phyloP scores from a whole-genome alignment of 75 land plant species.

The Ceratopteris richardii region DNA sequence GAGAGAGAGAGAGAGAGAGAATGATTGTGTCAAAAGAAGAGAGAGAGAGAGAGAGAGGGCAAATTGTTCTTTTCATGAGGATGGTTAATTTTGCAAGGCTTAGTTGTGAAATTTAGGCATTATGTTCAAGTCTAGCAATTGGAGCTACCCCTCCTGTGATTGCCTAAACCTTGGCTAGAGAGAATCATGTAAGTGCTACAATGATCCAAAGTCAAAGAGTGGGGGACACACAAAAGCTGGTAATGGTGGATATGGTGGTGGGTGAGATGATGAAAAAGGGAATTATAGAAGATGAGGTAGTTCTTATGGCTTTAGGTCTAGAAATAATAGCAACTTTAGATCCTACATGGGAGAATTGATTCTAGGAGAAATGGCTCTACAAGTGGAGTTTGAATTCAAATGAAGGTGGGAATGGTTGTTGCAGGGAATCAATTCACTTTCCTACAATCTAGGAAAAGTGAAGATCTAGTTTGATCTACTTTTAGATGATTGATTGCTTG shows the following conservation, averaged over 20 bases:
- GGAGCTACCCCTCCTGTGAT: slow-evolving; percentile 85
- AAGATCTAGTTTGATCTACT: no score
- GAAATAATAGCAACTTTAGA: neutral
- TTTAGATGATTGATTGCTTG: no score
- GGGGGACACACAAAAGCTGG: neutral
- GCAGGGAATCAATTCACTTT: no score
- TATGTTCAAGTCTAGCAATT: slow-evolving; percentile 85
- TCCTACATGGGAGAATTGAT: neutral
- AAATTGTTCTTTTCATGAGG: no score
- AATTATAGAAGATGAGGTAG: neutral
- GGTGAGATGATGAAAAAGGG: slow-evolving; percentile 3
- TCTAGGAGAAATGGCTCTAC: neutral
- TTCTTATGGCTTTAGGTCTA: slow-evolving; percentile 6
- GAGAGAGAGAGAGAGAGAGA: no score
- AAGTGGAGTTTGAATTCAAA: no score
- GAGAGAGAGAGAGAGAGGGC: no score
- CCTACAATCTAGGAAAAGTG: no score
- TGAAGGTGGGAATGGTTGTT: no score
- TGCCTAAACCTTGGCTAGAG: slow-evolving; percentile 81
- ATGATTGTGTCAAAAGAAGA: no score
- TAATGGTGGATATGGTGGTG: slow-evolving; percentile 1
- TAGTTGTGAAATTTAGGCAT: no score
- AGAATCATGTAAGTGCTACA: slow-evolving; percentile 76
- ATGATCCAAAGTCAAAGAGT: slow-evolving; percentile 51
- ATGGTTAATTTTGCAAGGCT: no score